phyloP scores from a whole-genome alignment of 2,329 filamentous ascomycete genomes.

The Alternaria longipes region DNA sequence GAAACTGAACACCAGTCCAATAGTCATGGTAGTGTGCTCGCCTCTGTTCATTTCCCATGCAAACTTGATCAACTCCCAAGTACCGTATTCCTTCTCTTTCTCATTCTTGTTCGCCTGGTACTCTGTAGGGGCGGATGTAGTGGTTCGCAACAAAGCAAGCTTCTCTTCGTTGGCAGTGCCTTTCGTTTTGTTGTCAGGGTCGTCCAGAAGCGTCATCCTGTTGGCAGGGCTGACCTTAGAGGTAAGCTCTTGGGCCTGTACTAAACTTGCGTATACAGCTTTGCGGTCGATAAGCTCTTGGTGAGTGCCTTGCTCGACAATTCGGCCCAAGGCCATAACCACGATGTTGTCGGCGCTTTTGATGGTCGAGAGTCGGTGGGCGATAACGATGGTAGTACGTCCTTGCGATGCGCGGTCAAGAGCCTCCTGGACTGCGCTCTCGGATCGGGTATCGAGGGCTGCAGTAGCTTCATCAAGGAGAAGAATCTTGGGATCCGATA shows the following conservation, averaged over 20 bases:
- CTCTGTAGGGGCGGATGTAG: conserved; percentile 65
- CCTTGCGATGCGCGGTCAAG: conserved; percentile 86
- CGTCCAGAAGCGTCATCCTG: conserved; percentile 31
- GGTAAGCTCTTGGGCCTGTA: conserved; percentile 78
- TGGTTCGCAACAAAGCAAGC: conserved; percentile 38
- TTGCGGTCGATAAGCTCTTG: conserved; percentile 75
- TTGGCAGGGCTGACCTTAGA: conserved; percentile 34
- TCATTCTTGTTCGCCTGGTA: conserved; percentile 60
- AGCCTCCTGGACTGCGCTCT: conserved; percentile 92
- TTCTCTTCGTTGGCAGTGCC: conserved; percentile 34
- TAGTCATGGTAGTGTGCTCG: conserved; percentile 51
- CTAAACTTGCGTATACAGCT: conserved; percentile 83
- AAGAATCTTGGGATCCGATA: conserved; percentile 90
- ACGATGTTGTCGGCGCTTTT: conserved; percentile 95
- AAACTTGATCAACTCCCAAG: conserved; percentile 56
- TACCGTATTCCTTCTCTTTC: conserved; percentile 39
- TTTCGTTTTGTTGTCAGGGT: conserved; percentile 31
- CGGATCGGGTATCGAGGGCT: conserved; percentile 91
- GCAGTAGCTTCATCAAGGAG: conserved; percentile 95
- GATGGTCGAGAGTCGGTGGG: conserved; percentile 94
- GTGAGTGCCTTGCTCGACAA: conserved; percentile 92
- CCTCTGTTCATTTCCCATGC: conserved; percentile 44
- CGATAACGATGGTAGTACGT: conserved; percentile 94
- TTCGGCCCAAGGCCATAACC: conserved; percentile 84
- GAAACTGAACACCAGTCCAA: conserved; percentile 53